Conservation (phyloP, 2,329 filamentous ascomycete genomes). For the Colletotrichum sp. region DNA sequence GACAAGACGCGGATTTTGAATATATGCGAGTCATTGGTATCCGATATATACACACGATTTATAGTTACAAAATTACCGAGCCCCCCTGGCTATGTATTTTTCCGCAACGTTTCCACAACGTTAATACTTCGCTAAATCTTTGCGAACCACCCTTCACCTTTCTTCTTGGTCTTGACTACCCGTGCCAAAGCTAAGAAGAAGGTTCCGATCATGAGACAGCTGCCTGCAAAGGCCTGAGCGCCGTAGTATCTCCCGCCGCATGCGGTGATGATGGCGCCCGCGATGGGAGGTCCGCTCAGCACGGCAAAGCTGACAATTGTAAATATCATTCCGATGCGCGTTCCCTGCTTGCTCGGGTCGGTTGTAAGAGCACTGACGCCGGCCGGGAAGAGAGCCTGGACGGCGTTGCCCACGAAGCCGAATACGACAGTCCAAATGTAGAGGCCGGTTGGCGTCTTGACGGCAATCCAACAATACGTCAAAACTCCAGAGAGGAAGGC, state of each 20-base stretch:
- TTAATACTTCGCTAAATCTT: constrained; percentile 36
- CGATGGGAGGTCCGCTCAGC: constrained; percentile 57
- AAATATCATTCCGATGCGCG: constrained; percentile 64
- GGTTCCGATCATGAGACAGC: constrained; percentile 45
- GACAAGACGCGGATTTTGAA: neutral
- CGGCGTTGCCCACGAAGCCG: constrained; percentile 66
- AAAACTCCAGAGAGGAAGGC: constrained; percentile 44
- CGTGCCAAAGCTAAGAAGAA: constrained; percentile 43
- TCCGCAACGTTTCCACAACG: neutral
- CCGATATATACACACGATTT: neutral
- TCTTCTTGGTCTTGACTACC: constrained; percentile 40
- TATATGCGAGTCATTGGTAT: neutral
- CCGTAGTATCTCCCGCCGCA: constrained; percentile 47
- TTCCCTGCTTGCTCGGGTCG: constrained; percentile 56
- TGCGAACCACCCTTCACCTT: constrained; percentile 39
- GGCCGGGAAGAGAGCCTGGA: constrained; percentile 72
- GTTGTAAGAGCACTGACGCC: constrained; percentile 60
- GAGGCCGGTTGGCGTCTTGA: constrained; percentile 52
- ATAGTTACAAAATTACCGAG: neutral
- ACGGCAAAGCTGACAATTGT: constrained; percentile 58
- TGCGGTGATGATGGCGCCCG: constrained; percentile 52
- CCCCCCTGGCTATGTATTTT: neutral
- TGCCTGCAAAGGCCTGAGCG: constrained; percentile 55
- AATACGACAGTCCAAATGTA: constrained; percentile 69
- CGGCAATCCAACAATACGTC: constrained; percentile 63